Conservation (phyloP, 2,329 filamentous ascomycete genomes). For the Elsinoe batatas region DNA sequence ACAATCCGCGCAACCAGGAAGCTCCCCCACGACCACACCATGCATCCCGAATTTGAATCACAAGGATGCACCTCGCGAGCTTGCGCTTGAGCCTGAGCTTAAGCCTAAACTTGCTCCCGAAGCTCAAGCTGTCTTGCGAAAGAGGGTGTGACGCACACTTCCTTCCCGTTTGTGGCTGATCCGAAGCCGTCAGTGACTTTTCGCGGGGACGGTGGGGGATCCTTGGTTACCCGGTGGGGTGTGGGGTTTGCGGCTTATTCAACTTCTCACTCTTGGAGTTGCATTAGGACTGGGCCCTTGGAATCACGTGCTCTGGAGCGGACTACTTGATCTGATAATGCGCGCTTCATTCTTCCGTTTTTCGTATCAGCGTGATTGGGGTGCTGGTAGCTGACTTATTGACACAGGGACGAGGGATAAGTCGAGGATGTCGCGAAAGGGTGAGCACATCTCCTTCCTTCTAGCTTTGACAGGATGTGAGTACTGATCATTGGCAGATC, state of each 20-base stretch:
- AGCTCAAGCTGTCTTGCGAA: neutral
- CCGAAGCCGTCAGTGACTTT: too few relatives aligned
- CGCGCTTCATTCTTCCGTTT: neutral
- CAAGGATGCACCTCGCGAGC: neutral
- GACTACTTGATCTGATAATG: too few relatives aligned
- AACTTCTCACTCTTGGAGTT: too few relatives aligned
- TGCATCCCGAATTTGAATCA: too few relatives aligned
- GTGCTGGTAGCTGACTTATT: neutral
- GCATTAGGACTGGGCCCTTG: too few relatives aligned
- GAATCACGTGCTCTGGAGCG: too few relatives aligned
- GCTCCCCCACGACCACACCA: neutral
- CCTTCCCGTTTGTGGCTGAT: neutral
- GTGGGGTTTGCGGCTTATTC: too few relatives aligned
- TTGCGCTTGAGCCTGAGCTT: neutral
- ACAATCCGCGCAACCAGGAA: too few relatives aligned
- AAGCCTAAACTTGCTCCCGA: neutral
- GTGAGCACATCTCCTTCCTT: conserved; percentile 21
- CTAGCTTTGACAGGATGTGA: neutral
- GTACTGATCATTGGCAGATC: conserved; percentile 37
- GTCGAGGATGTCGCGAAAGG: conserved; percentile 60
- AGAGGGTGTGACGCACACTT: too few relatives aligned
- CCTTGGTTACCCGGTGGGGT: too few relatives aligned
- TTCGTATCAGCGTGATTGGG: neutral
- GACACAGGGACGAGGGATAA: conserved; percentile 58
- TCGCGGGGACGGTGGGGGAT: too few relatives aligned